Percentiles rank a stretch among this genome's conserved stretches.
Conservation (phyloP, 2,329 filamentous ascomycete species). For the Penicillium glabrum region DNA sequence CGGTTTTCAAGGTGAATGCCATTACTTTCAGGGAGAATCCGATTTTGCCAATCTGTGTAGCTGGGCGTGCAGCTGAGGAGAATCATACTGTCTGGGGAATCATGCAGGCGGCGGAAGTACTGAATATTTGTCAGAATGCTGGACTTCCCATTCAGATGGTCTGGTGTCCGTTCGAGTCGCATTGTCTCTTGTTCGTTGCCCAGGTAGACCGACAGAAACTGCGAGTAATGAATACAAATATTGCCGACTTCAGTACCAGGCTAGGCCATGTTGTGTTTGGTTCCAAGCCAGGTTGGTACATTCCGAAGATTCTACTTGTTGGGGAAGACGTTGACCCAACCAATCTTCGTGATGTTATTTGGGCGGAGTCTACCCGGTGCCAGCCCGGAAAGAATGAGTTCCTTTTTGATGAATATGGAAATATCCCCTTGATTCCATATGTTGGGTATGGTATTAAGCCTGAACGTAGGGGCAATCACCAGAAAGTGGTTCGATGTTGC, state of each 20-base stretch:
- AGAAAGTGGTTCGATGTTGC: conserved; percentile 10
- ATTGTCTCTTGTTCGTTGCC: conserved; percentile 16
- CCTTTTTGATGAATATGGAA: conserved; percentile 12
- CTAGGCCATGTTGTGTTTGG: conserved; percentile 18
- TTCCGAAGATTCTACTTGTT: conserved; percentile 21
- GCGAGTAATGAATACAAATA: conserved; percentile 10
- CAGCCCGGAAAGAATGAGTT: conserved; percentile 9
- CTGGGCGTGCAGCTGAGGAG: conserved; percentile 5
- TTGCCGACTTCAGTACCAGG: conserved; percentile 12
- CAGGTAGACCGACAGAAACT: conserved; percentile 17
- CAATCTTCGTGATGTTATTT: conserved; percentile 16
- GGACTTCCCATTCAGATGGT: conserved; percentile 15
- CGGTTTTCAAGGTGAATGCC: conserved; percentile 18
- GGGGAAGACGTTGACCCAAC: conserved; percentile 21
- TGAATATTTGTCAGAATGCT: conserved; percentile 17
- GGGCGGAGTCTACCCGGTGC: conserved; percentile 22
- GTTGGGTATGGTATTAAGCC: conserved; percentile 8
- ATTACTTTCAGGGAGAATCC: conserved; percentile 4
- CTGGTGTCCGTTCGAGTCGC: conserved; percentile 22
- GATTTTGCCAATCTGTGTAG: too few relatives aligned
- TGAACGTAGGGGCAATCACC: neutral
- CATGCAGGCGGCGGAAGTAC: conserved; percentile 16
- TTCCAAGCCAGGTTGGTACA: conserved; percentile 23
- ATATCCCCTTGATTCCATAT: conserved; percentile 13
- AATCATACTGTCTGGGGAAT: conserved; percentile 20